Percentiles rank a stretch among this genome's conserved stretches.
phyloP scores from a whole-genome alignment of 495 filamentous ascomycete genomes.

The Aspergillus ellipticus region DNA sequence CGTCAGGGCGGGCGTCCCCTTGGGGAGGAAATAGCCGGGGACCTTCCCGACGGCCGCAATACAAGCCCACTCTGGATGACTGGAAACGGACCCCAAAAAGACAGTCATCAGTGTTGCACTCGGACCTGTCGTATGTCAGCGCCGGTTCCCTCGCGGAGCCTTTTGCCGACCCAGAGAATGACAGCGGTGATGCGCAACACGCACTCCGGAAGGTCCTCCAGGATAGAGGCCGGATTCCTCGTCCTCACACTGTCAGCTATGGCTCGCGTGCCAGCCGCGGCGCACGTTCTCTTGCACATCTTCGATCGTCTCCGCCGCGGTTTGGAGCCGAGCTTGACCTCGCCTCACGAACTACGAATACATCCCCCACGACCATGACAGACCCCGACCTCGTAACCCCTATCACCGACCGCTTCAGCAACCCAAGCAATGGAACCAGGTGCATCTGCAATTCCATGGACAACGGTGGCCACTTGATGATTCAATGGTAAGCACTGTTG shows the following conservation, averaged over 20 bases:
- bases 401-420: constrained; percentile 55
- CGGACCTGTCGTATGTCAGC: constrained; percentile 34
- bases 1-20: constrained; percentile 41
- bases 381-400: constrained; percentile 66
- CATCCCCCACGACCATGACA: constrained; percentile 65
- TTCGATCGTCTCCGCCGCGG: constrained; percentile 45
- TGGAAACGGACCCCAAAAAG: constrained; percentile 36
- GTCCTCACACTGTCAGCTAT: constrained; percentile 33
- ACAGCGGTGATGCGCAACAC: constrained; percentile 52
- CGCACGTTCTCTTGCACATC: constrained; percentile 34
- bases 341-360: constrained; percentile 35
- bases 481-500: constrained; percentile 65
- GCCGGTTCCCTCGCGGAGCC: constrained; percentile 52
- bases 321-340: constrained; percentile 39
- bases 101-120: constrained; percentile 30
- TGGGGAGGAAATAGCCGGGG: constrained; percentile 37
- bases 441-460: constrained; percentile 70
- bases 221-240: constrained; percentile 51
- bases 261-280: constrained; percentile 27
- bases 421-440: constrained; percentile 56
- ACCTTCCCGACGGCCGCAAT: constrained; percentile 24
- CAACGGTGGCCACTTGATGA: constrained; percentile 67
- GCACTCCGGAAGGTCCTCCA: constrained; percentile 73
- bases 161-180: constrained; percentile 47
- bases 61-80: constrained; percentile 30